These are phyloP conservation scores for Candida yuanshanica DNA, from an alignment of 805 yeast species.

Conservation along the genomic window DNA sequence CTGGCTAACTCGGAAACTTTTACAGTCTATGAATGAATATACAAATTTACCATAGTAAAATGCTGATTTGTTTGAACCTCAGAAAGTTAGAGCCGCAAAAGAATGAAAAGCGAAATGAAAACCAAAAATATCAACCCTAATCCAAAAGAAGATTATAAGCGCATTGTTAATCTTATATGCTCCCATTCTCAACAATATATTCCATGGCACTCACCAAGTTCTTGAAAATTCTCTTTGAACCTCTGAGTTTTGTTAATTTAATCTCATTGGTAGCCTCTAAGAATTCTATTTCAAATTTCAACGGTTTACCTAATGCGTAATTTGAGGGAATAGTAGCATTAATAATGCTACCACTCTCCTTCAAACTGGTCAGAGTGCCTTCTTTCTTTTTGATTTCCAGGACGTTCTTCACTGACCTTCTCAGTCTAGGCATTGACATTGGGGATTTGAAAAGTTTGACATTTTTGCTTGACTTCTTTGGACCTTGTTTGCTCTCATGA, in stretches of 20 bases:
- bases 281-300: slow-evolving; percentile 41
- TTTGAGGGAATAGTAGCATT: slow-evolving; percentile 43
- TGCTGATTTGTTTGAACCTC: too few relatives aligned
- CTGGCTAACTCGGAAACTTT: too few relatives aligned
- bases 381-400: slow-evolving; percentile 42
- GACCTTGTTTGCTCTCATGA: slow-evolving; percentile 11
- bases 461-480: slow-evolving; percentile 5
- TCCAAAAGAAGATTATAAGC: background rate
- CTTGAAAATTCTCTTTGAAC: slow-evolving; percentile 40
- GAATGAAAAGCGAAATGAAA: background rate
- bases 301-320: slow-evolving; percentile 39
- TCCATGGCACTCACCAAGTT: slow-evolving; percentile 38
- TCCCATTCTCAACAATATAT: slow-evolving; percentile 37
- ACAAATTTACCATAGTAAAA: too few relatives aligned
- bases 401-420: slow-evolving; percentile 29
- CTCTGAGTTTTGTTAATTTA: slow-evolving; percentile 38
- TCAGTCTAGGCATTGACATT: slow-evolving; percentile 14
- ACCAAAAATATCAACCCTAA: background rate
- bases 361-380: slow-evolving; percentile 42
- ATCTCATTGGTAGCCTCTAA: slow-evolving; percentile 33
- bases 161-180: background rate
- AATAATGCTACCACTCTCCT: slow-evolving; percentile 38
- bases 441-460: slow-evolving; percentile 12
- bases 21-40: too few relatives aligned
- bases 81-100: too few relatives aligned